These are phyloP conservation scores for Auxenochlorella pyrenoidosa DNA, from an alignment of 139 green algal species.

Conservation along the genomic window DNA sequence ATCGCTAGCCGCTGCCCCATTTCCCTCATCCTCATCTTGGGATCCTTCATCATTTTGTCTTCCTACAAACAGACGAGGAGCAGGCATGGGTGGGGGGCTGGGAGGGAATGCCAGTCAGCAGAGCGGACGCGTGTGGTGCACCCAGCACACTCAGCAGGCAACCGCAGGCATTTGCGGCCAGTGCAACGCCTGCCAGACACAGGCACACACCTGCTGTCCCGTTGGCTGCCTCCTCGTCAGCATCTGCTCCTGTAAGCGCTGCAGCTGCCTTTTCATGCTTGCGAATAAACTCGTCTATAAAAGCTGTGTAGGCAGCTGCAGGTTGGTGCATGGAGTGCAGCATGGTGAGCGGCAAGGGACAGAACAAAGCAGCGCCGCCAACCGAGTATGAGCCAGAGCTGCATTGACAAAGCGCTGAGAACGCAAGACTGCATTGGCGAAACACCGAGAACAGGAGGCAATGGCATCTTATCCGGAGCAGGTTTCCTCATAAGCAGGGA, in stretches of 20 bases:
- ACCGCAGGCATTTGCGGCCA: neutral
- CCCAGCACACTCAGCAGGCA: neutral
- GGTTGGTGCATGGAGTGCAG: neutral
- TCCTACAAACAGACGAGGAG: neutral
- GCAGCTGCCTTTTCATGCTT: conserved; percentile 17
- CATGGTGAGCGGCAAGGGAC: neutral
- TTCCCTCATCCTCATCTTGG: conserved; percentile 10
- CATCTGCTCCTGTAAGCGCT: neutral
- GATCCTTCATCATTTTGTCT: neutral
- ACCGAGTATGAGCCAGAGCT: neutral
- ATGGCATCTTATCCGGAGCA: too few species aligned
- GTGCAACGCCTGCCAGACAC: neutral
- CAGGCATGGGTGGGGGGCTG: neutral
- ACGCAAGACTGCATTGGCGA: neutral
- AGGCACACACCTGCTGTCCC: neutral
- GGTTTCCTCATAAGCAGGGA: too few species aligned
- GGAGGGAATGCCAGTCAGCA: neutral
- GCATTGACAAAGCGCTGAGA: neutral
- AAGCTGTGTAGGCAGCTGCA: conserved; percentile 17
- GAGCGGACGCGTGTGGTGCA: neutral
- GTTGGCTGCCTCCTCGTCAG: neutral
- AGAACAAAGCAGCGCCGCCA: neutral
- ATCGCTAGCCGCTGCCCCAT: neutral
- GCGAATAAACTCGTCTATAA: neutral
- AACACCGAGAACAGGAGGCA: too few species aligned